Evolutionary conservation across 2,329 filamentous ascomycete genomes (phyloP).

Genomic region (Fusarium anthophilum): DNA sequence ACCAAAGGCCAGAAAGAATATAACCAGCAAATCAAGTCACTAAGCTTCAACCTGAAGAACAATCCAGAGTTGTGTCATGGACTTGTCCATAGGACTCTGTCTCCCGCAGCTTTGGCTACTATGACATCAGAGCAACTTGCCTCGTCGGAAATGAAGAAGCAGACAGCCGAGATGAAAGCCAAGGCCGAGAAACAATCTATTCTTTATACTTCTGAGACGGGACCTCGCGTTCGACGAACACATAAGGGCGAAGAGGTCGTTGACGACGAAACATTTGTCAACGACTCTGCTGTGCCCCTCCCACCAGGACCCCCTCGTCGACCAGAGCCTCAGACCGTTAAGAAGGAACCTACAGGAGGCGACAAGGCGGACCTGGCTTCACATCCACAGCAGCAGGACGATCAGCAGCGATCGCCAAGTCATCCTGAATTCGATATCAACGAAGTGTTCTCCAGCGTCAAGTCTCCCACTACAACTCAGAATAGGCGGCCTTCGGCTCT

Average conservation of each 20-base stretch:
- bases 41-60: conserved; percentile 88
- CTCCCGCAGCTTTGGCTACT: conserved; percentile 79
- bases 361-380: conserved; percentile 39
- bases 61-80: conserved; percentile 82
- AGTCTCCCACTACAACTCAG: conserved; percentile 70
- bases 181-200: conserved; percentile 85
- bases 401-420: conserved; percentile 61
- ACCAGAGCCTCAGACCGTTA: conserved; percentile 42
- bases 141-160: conserved; percentile 84
- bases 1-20: conserved; percentile 60
- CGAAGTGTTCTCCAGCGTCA: conserved; percentile 84
- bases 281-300: conserved; percentile 47
- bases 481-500: conserved; percentile 60
- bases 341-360: conserved; percentile 47
- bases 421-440: conserved; percentile 80
- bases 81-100: conserved; percentile 76
- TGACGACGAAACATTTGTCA: conserved; percentile 72
- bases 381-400: conserved; percentile 52
- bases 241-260: conserved; percentile 96
- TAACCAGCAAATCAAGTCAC: conserved; percentile 73
- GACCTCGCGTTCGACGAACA: conserved; percentile 83
- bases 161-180: conserved; percentile 80
- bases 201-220: conserved; percentile 74
- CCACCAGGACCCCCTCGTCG: conserved; percentile 34
- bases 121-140: conserved; percentile 94